Evolutionary conservation across 352 stramenopile species (phyloP).

Genomic region (Phytophthora lateralis): DNA sequence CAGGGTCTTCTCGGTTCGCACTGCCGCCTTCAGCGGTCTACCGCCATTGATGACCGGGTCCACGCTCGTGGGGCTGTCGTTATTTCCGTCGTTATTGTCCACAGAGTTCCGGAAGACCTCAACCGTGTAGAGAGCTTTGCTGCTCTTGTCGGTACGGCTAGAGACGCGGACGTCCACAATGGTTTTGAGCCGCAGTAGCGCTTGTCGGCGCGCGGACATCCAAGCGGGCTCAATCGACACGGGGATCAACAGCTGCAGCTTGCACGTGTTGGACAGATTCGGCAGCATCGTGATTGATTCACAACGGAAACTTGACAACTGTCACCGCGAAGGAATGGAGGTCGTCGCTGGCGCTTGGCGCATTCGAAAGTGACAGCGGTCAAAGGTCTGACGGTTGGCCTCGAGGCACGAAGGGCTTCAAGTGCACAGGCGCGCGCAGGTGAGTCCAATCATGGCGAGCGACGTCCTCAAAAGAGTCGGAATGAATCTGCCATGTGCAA

Average conservation of each 20-base stretch:
- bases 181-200: slow-evolving; percentile 33
- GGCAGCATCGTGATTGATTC: slow-evolving; percentile 22
- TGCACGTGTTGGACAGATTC: slow-evolving; percentile 34
- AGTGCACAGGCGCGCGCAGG: slow-evolving; percentile 17
- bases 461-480: slow-evolving; percentile 19
- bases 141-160: slow-evolving; percentile 14
- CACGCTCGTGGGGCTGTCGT: slow-evolving; percentile 19
- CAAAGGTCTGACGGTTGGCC: slow-evolving; percentile 7
- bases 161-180: slow-evolving; percentile 32
- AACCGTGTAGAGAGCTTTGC: slow-evolving; percentile 29
- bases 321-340: slow-evolving; percentile 23
- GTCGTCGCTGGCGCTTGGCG: slow-evolving; percentile 18
- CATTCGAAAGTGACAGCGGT: slow-evolving; percentile 29
- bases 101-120: slow-evolving; percentile 30
- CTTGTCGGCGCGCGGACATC: slow-evolving; percentile 24
- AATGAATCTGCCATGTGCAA: slow-evolving; percentile 8
- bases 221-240: slow-evolving; percentile 35
- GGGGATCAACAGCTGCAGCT: slow-evolving; percentile 35
- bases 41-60: background rate
- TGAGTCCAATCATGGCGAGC: slow-evolving; percentile 23
- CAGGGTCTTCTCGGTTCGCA: slow-evolving; percentile 27
- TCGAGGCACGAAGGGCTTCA: slow-evolving; percentile 7
- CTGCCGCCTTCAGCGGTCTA: slow-evolving; percentile 15
- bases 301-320: slow-evolving; percentile 10
- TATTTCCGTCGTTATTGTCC: slow-evolving; percentile 17